A percentile compares a stretch with the other conserved stretches of the same genome.
phyloP scores from a whole-genome alignment of 2,329 filamentous ascomycete species.

The Ophiocordyceps polyrhachis-furcata region DNA sequence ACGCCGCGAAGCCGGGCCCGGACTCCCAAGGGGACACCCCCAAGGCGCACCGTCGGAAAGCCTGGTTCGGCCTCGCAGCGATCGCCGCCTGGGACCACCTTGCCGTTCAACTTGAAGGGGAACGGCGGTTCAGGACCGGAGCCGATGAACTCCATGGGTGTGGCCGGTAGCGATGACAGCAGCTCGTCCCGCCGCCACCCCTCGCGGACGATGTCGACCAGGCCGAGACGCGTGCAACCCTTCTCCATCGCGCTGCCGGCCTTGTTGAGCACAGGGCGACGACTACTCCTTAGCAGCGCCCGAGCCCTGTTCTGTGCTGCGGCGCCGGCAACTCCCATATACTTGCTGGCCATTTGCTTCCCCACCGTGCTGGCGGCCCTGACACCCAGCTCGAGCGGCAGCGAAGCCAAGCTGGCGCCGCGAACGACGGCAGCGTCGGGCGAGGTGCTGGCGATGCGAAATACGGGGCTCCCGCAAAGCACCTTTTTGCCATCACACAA shows the following conservation, averaged over 20 bases:
- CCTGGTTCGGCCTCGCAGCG: conserved; percentile 20
- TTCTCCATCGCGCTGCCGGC: conserved; percentile 20
- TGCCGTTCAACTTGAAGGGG: conserved; percentile 31
- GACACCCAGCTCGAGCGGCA: conserved; percentile 47
- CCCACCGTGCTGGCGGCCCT: conserved; percentile 34
- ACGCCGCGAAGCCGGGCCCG: conserved; percentile 36
- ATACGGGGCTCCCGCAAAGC: conserved; percentile 47
- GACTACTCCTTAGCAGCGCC: conserved; percentile 6
- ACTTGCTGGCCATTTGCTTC: conserved; percentile 22
- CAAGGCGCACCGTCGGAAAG: conserved; percentile 35
- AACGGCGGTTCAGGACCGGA: conserved; percentile 33
- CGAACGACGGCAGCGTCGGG: conserved; percentile 40
- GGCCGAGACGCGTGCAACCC: conserved; percentile 14
- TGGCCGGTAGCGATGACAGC: conserved; percentile 17
- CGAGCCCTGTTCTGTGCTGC: conserved; percentile 22
- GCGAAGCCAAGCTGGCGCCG: conserved; percentile 43
- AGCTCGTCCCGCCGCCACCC: conserved; percentile 7
- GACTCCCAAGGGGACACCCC: conserved; percentile 30
- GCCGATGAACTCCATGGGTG: conserved; percentile 21
- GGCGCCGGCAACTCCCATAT: conserved; percentile 17
- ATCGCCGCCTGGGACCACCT: conserved; percentile 25
- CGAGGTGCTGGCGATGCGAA: conserved; percentile 49
- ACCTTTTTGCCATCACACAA: conserved; percentile 36
- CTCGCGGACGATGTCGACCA: conserved; percentile 6
- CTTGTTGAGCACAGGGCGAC: conserved; percentile 13